phyloP scores from a whole-genome alignment of 2,329 filamentous ascomycete genomes.

The Monosporascus sp. region DNA sequence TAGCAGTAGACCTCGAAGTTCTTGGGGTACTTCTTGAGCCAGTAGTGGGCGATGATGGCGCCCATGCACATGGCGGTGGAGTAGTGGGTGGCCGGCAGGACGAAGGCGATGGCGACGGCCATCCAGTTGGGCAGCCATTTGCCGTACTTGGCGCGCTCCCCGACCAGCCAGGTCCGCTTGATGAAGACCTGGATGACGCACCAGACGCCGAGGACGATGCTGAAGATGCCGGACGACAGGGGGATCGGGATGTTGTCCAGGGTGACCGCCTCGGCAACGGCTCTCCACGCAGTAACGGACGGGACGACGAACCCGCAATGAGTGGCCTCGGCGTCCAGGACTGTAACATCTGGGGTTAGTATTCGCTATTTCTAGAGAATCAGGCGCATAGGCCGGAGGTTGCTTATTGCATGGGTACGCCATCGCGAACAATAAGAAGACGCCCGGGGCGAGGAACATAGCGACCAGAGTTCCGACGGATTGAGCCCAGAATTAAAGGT shows the following conservation, averaged over 20 bases:
- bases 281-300: constrained; percentile 61
- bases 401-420: constrained; percentile 57
- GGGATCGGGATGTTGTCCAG: constrained; percentile 52
- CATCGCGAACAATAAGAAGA: constrained; percentile 60
- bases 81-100: constrained; percentile 52
- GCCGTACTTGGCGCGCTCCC: constrained; percentile 47
- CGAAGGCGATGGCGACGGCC: constrained; percentile 53
- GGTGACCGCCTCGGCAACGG: constrained; percentile 58
- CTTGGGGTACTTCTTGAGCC: constrained; percentile 47
- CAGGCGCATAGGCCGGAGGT: too few relatives aligned
- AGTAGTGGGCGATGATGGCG: constrained; percentile 44
- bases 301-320: constrained; percentile 57
- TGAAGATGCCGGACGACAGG: constrained; percentile 49
- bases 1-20: constrained; percentile 55
- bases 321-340: constrained; percentile 43
- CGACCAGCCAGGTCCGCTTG: constrained; percentile 49
- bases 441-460: constrained; percentile 60
- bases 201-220: constrained; percentile 49
- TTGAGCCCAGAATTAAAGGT: constrained; percentile 63
- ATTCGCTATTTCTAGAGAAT: too few relatives aligned
- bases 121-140: constrained; percentile 58
- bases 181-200: constrained; percentile 46
- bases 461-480: constrained; percentile 56
- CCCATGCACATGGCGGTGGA: constrained; percentile 55
- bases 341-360: too few relatives aligned